Evolutionary conservation across 805 yeast genomes (phyloP).

Genomic region (Cyberlindnera mississippiensis): DNA sequence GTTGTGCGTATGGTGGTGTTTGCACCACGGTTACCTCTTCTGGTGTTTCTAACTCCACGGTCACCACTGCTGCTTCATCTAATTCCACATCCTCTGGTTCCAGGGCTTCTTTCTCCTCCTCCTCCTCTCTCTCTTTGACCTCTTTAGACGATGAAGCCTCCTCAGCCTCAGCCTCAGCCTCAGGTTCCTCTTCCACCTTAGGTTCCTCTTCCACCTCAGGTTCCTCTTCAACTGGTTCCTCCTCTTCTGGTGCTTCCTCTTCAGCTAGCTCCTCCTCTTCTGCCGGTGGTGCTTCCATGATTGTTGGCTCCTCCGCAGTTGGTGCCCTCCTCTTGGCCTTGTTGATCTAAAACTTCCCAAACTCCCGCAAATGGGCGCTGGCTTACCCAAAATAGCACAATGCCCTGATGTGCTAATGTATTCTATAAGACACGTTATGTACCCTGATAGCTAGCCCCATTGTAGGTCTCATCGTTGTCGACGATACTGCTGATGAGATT

Average conservation of each 20-base stretch:
- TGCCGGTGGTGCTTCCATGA: conserved; percentile 2
- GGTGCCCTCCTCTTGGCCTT: conserved; percentile 2
- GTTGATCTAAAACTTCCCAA: not conserved
- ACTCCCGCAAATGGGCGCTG: no score
- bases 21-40: conserved; percentile 1
- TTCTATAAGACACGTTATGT: no score
- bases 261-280: conserved; percentile 1
- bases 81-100: not conserved
- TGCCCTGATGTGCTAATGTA: no score
- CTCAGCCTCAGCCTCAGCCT: not conserved
- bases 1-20: conserved; percentile 13
- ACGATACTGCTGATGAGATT: no score
- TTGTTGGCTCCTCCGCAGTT: conserved; percentile 3
- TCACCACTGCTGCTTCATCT: not conserved
- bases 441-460: no score
- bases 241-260: not conserved
- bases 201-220: not conserved
- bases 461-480: no score
- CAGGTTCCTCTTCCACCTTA: not conserved
- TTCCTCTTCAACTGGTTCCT: conserved; percentile 1
- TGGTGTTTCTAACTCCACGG: not conserved
- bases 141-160: not conserved
- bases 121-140: not conserved
- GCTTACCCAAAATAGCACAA: no score
- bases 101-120: not conserved